Percentiles rank a stretch among this genome's conserved stretches.
These are phyloP conservation scores for Triticum monococcum DNA, from an alignment of 176 grass and related monocot species.

Conservation along the genomic window DNA sequence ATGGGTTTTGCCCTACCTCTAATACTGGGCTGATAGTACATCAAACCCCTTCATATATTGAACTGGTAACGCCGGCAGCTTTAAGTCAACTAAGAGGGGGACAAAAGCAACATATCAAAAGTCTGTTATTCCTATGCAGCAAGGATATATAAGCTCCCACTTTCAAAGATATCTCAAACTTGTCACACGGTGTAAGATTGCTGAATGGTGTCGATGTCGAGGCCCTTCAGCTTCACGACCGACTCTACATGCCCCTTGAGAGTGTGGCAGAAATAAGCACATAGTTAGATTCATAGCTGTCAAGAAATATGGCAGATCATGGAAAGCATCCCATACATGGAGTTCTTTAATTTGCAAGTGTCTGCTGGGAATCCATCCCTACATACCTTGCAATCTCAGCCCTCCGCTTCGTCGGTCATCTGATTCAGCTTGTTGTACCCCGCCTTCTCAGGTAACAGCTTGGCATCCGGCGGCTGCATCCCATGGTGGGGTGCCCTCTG, in stretches of 20 bases:
- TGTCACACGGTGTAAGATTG: constrained; percentile 8
- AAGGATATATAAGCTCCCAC: not conserved
- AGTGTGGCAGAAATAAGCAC: not conserved
- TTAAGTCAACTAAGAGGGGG: no score
- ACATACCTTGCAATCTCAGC: constrained; percentile 8
- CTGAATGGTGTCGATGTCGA: constrained; percentile 14
- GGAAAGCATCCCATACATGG: not conserved
- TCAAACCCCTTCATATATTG: no score
- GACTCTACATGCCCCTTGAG: constrained; percentile 26
- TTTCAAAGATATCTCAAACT: not conserved
- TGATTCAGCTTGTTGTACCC: not conserved
- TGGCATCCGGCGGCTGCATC: not conserved
- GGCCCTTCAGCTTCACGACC: constrained; percentile 14
- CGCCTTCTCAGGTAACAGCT: not conserved
- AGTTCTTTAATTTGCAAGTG: not conserved
- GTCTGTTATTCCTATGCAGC: not conserved
- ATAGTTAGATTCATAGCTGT: not conserved
- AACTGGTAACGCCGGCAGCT: no score
- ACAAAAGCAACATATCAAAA: not conserved
- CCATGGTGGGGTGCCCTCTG: constrained; percentile 36
- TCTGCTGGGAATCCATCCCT: not conserved
- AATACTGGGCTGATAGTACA: no score
- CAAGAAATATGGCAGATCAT: not conserved
- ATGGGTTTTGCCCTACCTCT: no score
- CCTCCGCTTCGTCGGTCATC: constrained; percentile 19